Evolutionary conservation across 306 rosid species (phyloP).

Genomic region (Glycine latifolia): DNA sequence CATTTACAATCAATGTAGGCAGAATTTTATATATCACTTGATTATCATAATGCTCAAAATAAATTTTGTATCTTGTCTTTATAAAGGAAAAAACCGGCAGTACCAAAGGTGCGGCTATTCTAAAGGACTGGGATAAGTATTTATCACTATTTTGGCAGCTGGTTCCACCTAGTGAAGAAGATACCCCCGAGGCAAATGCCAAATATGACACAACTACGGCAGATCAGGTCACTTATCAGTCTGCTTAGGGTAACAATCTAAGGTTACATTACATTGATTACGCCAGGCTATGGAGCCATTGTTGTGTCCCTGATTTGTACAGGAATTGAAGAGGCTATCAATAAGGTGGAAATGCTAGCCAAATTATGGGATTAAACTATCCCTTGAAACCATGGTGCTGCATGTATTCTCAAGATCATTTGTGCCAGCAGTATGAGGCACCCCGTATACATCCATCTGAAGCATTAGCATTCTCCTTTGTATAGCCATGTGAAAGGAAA

Average conservation of each 20-base stretch:
- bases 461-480: conserved; percentile 48
- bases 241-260: conserved; percentile 62
- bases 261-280: conserved; percentile 12
- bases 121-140: conserved; percentile 87
- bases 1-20: conserved; percentile 2
- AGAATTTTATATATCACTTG: conserved; percentile 28
- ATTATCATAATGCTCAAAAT: conserved; percentile 9
- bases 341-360: conserved; percentile 29
- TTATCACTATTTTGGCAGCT: conserved; percentile 93
- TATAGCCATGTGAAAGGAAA: conserved; percentile 54
- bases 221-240: conserved; percentile 75
- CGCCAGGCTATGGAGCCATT: conserved; percentile 30
- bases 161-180: conserved; percentile 99
- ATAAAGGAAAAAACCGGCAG: conserved; percentile 96
- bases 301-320: conserved; percentile 46
- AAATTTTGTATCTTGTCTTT: conserved; percentile 30
- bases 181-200: conserved; percentile 90
- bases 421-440: conserved; percentile 39
- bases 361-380: conserved; percentile 37
- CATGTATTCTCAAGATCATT: conserved; percentile 46
- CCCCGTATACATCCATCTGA: conserved; percentile 38
- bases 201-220: conserved; percentile 68
- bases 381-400: conserved; percentile 18
- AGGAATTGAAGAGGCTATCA: conserved; percentile 41
- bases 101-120: conserved; percentile 74